Conservation (phyloP, 1,284 basidiomycete genomes). For the Porodaedalea pini region DNA sequence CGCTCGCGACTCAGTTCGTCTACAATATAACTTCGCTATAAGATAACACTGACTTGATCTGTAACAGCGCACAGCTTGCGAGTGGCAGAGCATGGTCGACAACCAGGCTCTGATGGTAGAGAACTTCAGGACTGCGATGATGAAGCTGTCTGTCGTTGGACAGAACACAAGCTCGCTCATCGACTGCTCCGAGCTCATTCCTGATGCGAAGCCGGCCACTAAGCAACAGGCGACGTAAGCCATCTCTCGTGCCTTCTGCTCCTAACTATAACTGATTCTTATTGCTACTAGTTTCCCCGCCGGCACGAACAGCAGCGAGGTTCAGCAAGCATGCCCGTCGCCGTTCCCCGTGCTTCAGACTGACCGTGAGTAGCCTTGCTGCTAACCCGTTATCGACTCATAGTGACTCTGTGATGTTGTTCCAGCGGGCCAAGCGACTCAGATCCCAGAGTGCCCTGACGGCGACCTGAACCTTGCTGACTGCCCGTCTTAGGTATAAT, state of each 20-base stretch:
- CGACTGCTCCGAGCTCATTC: slow-evolving; percentile 22
- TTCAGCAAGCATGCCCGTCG: slow-evolving; percentile 17
- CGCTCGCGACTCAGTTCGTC: slow-evolving; percentile 14
- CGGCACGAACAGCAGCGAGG: slow-evolving; percentile 10
- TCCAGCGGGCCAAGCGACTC: slow-evolving; percentile 9
- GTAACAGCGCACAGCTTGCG: slow-evolving; percentile 20
- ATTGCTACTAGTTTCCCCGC: slow-evolving; percentile 18
- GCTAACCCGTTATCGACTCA: too few relatives aligned
- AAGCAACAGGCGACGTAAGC: slow-evolving; percentile 10
- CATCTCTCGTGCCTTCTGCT: too few relatives aligned
- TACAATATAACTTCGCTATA: slow-evolving; percentile 19
- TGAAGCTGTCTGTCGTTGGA: slow-evolving; percentile 33
- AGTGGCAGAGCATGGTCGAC: too few relatives aligned
- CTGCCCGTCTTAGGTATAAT: slow-evolving; percentile 4
- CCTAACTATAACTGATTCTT: neutral
- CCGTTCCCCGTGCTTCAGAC: slow-evolving; percentile 20
- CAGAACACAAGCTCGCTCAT: slow-evolving; percentile 24
- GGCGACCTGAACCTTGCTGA: slow-evolving; percentile 3
- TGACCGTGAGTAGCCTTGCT: too few relatives aligned
- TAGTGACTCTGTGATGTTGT: too few relatives aligned
- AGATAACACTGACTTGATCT: neutral
- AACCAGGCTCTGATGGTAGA: slow-evolving; percentile 14
- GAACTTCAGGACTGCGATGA: slow-evolving; percentile 26
- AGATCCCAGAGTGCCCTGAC: slow-evolving; percentile 10
- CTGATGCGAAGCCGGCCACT: neutral